Evolutionary conservation across 352 stramenopile genomes (phyloP).

Genomic region (Pythium phragmiticola): DNA sequence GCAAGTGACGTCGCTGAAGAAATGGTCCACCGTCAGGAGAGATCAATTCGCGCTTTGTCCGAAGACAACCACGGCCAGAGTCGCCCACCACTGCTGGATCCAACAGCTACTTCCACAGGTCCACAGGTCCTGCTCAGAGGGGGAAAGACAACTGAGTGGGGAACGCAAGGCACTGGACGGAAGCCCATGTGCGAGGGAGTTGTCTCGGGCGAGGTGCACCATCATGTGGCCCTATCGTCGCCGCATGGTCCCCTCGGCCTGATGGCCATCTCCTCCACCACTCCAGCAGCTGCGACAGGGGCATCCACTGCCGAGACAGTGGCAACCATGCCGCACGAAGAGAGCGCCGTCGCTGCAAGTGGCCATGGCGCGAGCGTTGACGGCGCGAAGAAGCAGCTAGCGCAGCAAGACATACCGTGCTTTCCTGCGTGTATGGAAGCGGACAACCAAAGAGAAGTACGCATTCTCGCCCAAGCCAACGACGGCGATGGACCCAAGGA

Average conservation of each 20-base stretch:
- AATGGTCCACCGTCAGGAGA: no score
- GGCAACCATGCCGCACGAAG: background rate
- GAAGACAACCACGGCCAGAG: no score
- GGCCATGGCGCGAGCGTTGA: background rate
- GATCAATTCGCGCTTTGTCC: no score
- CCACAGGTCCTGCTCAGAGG: background rate
- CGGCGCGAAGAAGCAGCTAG: background rate
- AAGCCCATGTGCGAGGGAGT: slow-evolving; percentile 12
- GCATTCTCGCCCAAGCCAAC: background rate
- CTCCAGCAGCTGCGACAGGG: background rate
- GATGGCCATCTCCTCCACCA: background rate
- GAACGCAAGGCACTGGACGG: background rate
- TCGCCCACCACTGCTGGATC: no score
- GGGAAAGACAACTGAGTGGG: background rate
- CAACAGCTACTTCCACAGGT: no score
- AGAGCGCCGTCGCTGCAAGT: background rate
- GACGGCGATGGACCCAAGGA: background rate
- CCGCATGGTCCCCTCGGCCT: slow-evolving; percentile 1
- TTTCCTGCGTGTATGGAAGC: slow-evolving; percentile 23
- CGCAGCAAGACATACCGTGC: slow-evolving; percentile 9
- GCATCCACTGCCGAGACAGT: background rate
- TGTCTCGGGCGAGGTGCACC: slow-evolving; percentile 2
- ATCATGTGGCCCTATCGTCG: slow-evolving; percentile 8
- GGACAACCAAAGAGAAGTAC: slow-evolving; percentile 9
- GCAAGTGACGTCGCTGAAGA: no score